Evolutionary conservation across 805 yeast genomes (phyloP), one percentile per base, ranked within the genome.

Genomic region (Suhomyces tanzawaensis): DNA sequence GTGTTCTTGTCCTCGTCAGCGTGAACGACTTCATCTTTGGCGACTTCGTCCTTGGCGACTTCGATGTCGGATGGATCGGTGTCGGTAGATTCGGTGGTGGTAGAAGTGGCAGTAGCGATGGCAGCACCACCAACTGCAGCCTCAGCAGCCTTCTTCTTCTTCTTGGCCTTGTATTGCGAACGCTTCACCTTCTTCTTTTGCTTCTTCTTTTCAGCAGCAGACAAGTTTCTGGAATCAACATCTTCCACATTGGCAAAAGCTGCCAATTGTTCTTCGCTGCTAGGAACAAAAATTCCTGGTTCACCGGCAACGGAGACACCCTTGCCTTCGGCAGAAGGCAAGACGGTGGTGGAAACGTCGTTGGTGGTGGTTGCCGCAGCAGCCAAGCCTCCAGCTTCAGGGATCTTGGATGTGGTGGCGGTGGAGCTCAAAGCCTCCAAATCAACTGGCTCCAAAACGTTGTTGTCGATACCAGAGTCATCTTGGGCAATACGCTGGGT

Each of bases 221-320:
- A 25, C 32, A 60, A 45, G 15, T 57, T 52, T 58, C 61, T 60
- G 21, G 65, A 58, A 47, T 65, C 69, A 11, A 60, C 83, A 37
- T 74, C 71, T 43, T 76, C 66, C 17, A 80, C 71, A 48, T 79
- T 74, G 32, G 64, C 60, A 53, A 88, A 83, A 34, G 80, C 95
- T 42, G 75, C 68, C 51, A 86, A 76, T n/a, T 77, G 72, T 30
- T 72, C 74, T 14, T 86, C 73, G 53, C 84, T 74, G 29, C 65
- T 52, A 33, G 91, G 91, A 48, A 84, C 57, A 26, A 68, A 74
- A 43, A 85, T 72, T 32, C 95, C 95, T 19, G 93, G 88, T 53
- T 84, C 90, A 34, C 87, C 85, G 25, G 69, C 47, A 39, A 73
- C 50, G 7, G 72, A 58, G 41, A 65, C 63, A 34, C 71, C 71